Base-by-base conservation (phyloP, 2,329 filamentous ascomycete genomes). In the Monosporascus ibericus region DNA sequence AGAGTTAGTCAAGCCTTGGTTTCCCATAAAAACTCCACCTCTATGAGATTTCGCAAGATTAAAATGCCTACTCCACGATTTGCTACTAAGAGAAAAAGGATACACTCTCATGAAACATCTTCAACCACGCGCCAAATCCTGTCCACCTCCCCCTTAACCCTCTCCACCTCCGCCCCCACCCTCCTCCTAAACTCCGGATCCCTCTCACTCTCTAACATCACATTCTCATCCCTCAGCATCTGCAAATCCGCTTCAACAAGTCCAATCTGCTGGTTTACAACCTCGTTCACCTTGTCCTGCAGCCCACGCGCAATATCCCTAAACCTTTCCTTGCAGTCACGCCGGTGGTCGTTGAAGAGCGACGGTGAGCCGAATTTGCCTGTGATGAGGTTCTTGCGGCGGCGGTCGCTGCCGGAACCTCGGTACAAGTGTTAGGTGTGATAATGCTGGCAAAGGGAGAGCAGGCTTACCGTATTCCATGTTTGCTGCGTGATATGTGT, bases 191-290 rank as follows among this genome's bases (percentile, higher is more conserved):
- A 72, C 20, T 61, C 67, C 1, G 65, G 65, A 44, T 75, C 67
- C 44, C 55, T 57, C 49, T 72, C 70, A 20, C 66, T 67, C 58
- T 75, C 72, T 22, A 61, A 18, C 0, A 64, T 66, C 5, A 65
- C 67, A 51, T 72, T 72, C 37, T 74, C 72, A 17, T 56, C 63
- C 2, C 70, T 60, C 7, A 74, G 50, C 3, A 74, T 69, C 27
- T 72, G 61, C 42, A 75, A 57, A 0, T 64, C 69, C 5, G 50
- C 55, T 7, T 49, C 48, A 5, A 73, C 60, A 7, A 56, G 53
- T 5, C 50, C 51, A 1, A 73, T 36, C 20, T 72, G 65, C 0
- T 50, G 47, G 1, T 49, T 11, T 0, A 65, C 55, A 0, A 49
- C 54, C 0, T 49, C 42, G 2, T 52, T n/a, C 3, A 69, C 53